A percentile compares a stretch with the other conserved stretches of the same genome.
Evolutionary conservation across 768 basidiomycete species (phyloP).

Genomic region (Mycena maculata): DNA sequence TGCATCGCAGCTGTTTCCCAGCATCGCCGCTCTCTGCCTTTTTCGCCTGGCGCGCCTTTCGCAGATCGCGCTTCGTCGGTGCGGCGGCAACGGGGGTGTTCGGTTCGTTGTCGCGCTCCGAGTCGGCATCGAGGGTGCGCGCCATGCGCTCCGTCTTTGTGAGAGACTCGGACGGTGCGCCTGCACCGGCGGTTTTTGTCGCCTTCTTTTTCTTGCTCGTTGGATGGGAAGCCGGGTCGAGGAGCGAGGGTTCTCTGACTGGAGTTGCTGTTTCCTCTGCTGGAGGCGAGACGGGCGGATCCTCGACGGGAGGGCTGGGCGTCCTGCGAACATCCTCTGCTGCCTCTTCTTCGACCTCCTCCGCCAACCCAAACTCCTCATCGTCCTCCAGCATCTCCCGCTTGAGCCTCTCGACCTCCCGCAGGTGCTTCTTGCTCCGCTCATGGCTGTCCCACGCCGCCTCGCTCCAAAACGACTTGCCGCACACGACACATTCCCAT

Average conservation of each 20-base stretch:
- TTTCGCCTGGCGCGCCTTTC: constrained; percentile 82
- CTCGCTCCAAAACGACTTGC: constrained; percentile 89
- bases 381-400: constrained; percentile 84
- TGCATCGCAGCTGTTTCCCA: constrained; percentile 62
- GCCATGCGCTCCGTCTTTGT: constrained; percentile 39
- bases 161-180: constrained; percentile 23
- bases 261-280: background rate
- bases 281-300: background rate
- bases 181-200: constrained; percentile 15
- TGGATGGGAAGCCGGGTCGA: constrained; percentile 29
- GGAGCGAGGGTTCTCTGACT: constrained; percentile 1
- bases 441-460: constrained; percentile 98
- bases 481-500: constrained; percentile 96
- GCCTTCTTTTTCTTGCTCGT: constrained; percentile 32
- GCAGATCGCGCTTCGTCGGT: constrained; percentile 81
- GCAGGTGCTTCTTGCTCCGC: constrained; percentile 92
- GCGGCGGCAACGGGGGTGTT: constrained; percentile 33
- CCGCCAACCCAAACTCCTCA: constrained; percentile 67
- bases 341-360: constrained; percentile 43
- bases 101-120: constrained; percentile 3
- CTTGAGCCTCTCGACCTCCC: constrained; percentile 83
- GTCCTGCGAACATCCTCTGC: background rate
- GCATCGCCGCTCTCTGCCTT: constrained; percentile 60
- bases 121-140: constrained; percentile 25
- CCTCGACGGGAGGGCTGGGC: constrained; percentile 6